A percentile compares a stretch with the other conserved stretches of the same genome.
Evolutionary conservation across 371 early-diverging fungal genomes (phyloP).

Genomic region (Zopfochytrium polystomum): DNA sequence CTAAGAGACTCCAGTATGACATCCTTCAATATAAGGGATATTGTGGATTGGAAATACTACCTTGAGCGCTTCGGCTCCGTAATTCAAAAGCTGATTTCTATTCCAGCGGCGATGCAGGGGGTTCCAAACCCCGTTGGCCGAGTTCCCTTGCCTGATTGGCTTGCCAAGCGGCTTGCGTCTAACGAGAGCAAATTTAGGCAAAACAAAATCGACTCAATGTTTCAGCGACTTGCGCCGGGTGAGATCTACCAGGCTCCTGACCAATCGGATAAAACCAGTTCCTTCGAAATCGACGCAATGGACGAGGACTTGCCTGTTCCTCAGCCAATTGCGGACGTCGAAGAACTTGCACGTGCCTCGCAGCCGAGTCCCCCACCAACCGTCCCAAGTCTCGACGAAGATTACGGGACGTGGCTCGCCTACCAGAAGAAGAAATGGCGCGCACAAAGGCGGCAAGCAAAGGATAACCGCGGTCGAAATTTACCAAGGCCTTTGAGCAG

Average conservation of each 20-base stretch:
- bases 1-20: conserved; percentile 64
- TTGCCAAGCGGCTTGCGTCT: conserved; percentile 70
- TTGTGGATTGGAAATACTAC: conserved; percentile 99
- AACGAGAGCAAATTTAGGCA: conserved; percentile 78
- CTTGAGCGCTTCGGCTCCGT: conserved; percentile 93
- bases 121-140: conserved; percentile 92
- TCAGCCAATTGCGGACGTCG: conserved; percentile 18
- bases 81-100: conserved; percentile 96
- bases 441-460: conserved; percentile 20
- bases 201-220: conserved; percentile 82
- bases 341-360: neutral
- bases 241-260: conserved; percentile 4
- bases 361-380: neutral
- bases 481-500: conserved; percentile 9
- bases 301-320: too few species aligned
- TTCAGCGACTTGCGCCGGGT: conserved; percentile 36
- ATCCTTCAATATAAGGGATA: conserved; percentile 79
- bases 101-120: conserved; percentile 98
- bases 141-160: conserved; percentile 94
- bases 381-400: conserved; percentile 24
- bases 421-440: conserved; percentile 39
- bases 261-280: conserved; percentile 7
- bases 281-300: too few species aligned
- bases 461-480: conserved; percentile 8
- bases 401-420: conserved; percentile 37